Base-by-base conservation (phyloP, 352 stramenopile genomes). In the Pythium pectinolyticum region DNA sequence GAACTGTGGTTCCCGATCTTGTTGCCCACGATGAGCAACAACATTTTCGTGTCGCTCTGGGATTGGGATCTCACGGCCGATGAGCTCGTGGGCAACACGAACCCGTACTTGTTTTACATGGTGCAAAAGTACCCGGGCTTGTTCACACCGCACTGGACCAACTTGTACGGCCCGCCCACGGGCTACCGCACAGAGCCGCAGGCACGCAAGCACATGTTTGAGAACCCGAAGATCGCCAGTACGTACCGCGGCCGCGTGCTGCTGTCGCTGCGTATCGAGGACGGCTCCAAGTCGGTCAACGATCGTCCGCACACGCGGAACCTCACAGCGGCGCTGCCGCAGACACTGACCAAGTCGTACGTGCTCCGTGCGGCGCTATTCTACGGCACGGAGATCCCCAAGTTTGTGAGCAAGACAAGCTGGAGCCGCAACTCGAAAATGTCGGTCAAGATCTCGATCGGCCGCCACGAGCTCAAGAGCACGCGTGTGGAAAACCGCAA, bases 1-100 rank as follows among this genome's bases (percentile, higher is more conserved):
- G 88, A 96, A 61, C 71, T 97, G 39, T 96, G 88, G 89, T 89
- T 97, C 64, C 88, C 86, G 12, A 76, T 96, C 2, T 59, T 92
- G 3, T 61, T 94, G 25, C 88, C 86, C 31, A 88, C 71, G 19
- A 93, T 96, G 78, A 88, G 77, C 56, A 86, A 93, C 63, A 82
- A 80, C 37, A 86, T 97, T 22, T 84, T 82, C 34, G 61, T 96
- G n/a, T 93, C 82, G 9, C 55, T 97, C 20, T 96, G 82, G 82
- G 89, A 96, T 70, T 88, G 74, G 61, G 74, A 88, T n/a, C 60
- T 88, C 56, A 84, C 75, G 17, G 72, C 66, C 17, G 75, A 94
- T 15, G 75, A 96, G 47, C 72, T 94, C 27, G 83, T 96, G 6
- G 80, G 79, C 17, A 93, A 89, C 57, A 72, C 78, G 27, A 49